Evolutionary conservation across 495 filamentous ascomycete genomes (phyloP), one percentile per base, ranked within the genome.

Genomic region (Tetracladium marchalianum): DNA sequence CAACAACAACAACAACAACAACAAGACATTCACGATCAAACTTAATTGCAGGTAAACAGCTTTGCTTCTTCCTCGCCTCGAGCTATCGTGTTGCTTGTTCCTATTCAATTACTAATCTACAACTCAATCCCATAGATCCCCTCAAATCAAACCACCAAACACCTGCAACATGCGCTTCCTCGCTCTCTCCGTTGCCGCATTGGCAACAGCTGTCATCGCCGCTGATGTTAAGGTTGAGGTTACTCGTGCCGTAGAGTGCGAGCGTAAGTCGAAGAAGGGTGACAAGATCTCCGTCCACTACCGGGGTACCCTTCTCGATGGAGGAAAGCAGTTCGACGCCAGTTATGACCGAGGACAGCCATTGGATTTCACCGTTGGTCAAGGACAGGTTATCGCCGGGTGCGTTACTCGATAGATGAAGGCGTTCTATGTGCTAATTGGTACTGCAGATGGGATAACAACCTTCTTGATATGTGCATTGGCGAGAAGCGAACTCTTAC

Each of bases 401-500:
- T 87, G 53, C 49, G 71, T 67, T 50, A 31, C 10, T 35, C 18
- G 17, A 18, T 7, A 34, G 41, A 18, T 13, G 35, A 7, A 31
- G 1, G 17, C 15, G 9, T 24, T 39, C 27, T 27, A 19, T 27
- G 24, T 15, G n/a, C 50, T 35, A 12, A 49, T 19, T 17, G 17
- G 13, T 31, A 33, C 33, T 11, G 33, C 42, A 77, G 73, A 60
- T 97, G 92, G 92, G 92, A 97, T 61, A 63, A 92, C 58, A 90
- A 90, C 34, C 72, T 95, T 31, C 57, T 93, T 45, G 87, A 88
- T 55, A 97, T 98, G 92, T 97, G 92, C 64, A 82, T 95, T 54
- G 93, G 92, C 32, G 92, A 98, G 73, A 92, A 89, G 77, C 77
- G 88, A 54, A 90, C 77, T 27, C 66, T 98, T 64, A 95, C 84